phyloP scores from a whole-genome alignment of 2,329 filamentous ascomycete species.

The Colletotrichum musicola region DNA sequence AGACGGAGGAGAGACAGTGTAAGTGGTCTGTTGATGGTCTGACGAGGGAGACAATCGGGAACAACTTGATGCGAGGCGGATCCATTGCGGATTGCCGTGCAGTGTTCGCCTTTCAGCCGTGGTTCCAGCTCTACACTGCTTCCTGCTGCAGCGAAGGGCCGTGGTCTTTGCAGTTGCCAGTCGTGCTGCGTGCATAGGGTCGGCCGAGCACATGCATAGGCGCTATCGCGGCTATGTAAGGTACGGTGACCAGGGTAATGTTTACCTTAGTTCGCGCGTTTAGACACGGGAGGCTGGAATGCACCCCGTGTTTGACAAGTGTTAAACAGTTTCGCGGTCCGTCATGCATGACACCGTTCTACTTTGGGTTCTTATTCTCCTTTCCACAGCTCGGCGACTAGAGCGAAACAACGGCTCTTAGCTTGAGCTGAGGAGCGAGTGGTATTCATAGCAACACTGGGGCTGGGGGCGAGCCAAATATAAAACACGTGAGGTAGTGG shows the following conservation, averaged over 20 bases:
- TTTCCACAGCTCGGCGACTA: background rate
- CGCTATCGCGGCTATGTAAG: constrained; percentile 34
- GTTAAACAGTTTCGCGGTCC: background rate
- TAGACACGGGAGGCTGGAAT: constrained; percentile 2
- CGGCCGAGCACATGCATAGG: constrained; percentile 19
- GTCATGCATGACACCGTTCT: background rate
- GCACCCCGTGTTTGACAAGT: constrained; percentile 12
- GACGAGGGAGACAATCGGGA: constrained; percentile 23
- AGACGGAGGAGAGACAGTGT: constrained; percentile 1
- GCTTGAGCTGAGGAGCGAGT: background rate
- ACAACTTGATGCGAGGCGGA: constrained; percentile 31
- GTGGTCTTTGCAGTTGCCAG: constrained; percentile 1
- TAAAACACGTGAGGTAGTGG: constrained; percentile 10
- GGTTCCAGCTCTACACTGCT: background rate
- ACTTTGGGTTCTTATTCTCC: background rate
- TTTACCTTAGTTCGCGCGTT: background rate
- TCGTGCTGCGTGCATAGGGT: constrained; percentile 1
- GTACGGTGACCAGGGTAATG: constrained; percentile 4
- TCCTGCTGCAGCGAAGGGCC: constrained; percentile 2
- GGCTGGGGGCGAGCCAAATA: background rate
- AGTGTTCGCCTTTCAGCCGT: background rate
- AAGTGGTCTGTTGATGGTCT: constrained; percentile 24
- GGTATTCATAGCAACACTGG: background rate
- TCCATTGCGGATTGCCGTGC: constrained; percentile 13
- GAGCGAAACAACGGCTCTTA: background rate